Evolutionary conservation across 2,329 filamentous ascomycete species (phyloP), one percentile per base, ranked within the genome.

Genomic region (Incumbomyces delicatus): DNA sequence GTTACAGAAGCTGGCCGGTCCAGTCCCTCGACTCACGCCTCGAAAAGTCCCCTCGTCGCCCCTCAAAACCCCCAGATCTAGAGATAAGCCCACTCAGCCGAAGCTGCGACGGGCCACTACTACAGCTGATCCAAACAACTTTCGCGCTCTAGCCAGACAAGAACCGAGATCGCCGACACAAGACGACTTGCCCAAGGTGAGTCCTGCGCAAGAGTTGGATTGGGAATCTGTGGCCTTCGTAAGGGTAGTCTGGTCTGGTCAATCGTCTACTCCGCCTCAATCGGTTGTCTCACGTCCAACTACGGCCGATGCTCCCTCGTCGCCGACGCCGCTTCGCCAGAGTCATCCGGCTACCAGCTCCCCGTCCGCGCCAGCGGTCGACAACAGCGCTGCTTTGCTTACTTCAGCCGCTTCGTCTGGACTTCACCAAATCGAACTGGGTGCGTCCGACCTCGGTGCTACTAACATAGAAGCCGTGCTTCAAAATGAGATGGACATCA

Each of bases 141-240:
- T 98, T 46, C 79, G 85, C 30, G 77, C 71, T 96, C 47, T 81
- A 83, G 43, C 81, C 81, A 47, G 73, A 76, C 32, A 27, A 17
- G 10, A 20, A 14, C 14, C 14, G 16, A 41, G n/a, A 18, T 75
- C 61, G n/a, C 58, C 56, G 38, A 59, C 60, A 3, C 58, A 63
- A 16, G 58, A 60, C 41, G 58, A 56, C 35, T 53, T 54, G 13
- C 61, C 59, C 20, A 58, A 63, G 16, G 58, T 59, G 18, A 54
- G 53, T 22, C 44, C 52, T 48, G 53, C 57, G 34, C 60, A 60
- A 52, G 63, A 61, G 36, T 66, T 54, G 44, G 66, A 56, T 17
- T 94, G 85, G 82, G 77, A 80, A 50, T 81, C 85, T 47, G 94
- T 87, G 83, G 85, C 84, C 17, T 80, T 84, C 59, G 76, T 96